Evolutionary conservation across 164 flowering plant species (phyloP).

Genomic region (Tinospora cordifolia): DNA sequence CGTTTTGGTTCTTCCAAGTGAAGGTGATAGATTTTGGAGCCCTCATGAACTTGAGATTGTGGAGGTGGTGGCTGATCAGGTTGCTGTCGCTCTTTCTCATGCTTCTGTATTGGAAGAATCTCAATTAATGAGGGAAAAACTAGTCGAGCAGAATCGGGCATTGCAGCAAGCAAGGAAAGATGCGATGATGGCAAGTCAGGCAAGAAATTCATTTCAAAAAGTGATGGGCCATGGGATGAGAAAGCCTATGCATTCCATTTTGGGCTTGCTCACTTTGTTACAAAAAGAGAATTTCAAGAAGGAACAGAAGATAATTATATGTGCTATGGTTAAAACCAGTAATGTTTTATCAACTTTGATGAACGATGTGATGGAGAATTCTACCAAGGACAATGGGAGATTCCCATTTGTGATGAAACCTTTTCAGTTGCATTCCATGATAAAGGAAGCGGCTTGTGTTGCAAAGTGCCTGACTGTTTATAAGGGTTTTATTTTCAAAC

Average conservation of each 20-base stretch:
- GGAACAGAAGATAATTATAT: slow-evolving; percentile 54
- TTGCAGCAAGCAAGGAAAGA: slow-evolving; percentile 64
- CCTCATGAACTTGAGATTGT: slow-evolving; percentile 75
- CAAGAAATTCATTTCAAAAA: slow-evolving; percentile 69
- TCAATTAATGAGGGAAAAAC: slow-evolving; percentile 70
- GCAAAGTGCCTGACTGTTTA: slow-evolving; percentile 61
- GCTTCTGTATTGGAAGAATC: slow-evolving; percentile 92
- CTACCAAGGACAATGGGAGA: slow-evolving; percentile 47
- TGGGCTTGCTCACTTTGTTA: slow-evolving; percentile 66
- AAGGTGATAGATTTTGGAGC: slow-evolving; percentile 49
- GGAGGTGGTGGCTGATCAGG: slow-evolving; percentile 92
- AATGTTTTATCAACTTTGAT: slow-evolving; percentile 66
- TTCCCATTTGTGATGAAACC: slow-evolving; percentile 47
- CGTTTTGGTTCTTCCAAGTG: slow-evolving; percentile 70
- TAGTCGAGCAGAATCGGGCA: slow-evolving; percentile 73
- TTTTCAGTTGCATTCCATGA: slow-evolving; percentile 53
- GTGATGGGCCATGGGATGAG: slow-evolving; percentile 84
- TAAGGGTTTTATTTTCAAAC: slow-evolving; percentile 43
- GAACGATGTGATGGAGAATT: slow-evolving; percentile 67
- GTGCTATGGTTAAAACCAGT: slow-evolving; percentile 61
- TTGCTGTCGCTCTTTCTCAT: slow-evolving; percentile 93
- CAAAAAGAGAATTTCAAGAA: slow-evolving; percentile 44
- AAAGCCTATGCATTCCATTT: slow-evolving; percentile 82
- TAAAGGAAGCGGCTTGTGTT: slow-evolving; percentile 72
- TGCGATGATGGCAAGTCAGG: slow-evolving; percentile 91